These are phyloP conservation scores for Coemansia sp. DNA, from an alignment of 192 early-diverging fungal genomes.

Conservation along the genomic window DNA sequence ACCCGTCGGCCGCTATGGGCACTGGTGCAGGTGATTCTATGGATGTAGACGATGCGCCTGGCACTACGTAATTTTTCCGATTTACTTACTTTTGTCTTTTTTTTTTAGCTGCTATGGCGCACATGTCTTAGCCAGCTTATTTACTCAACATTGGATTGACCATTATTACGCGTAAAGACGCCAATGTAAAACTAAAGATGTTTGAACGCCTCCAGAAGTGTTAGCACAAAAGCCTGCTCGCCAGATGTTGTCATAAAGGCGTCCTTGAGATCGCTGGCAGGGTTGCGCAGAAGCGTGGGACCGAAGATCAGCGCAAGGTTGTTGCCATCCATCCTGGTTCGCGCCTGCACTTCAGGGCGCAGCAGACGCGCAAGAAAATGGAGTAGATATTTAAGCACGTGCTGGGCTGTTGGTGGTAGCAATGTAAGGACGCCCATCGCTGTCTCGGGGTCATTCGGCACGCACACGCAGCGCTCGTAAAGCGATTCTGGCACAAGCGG, in stretches of 20 bases:
- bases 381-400: slow-evolving; percentile 75
- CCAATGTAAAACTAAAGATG: not conserved
- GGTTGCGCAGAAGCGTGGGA: slow-evolving; percentile 89
- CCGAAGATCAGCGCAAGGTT: slow-evolving; percentile 97
- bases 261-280: slow-evolving; percentile 64
- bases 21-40: not conserved
- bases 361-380: slow-evolving; percentile 81
- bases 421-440: slow-evolving; percentile 55
- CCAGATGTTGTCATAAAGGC: slow-evolving; percentile 58
- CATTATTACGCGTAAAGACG: not conserved
- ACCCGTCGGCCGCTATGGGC: not conserved
- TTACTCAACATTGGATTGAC: not conserved
- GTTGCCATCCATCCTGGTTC: slow-evolving; percentile 86
- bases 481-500: slow-evolving; percentile 81
- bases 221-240: slow-evolving; percentile 54
- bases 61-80: slow-evolving; percentile 2
- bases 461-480: slow-evolving; percentile 75
- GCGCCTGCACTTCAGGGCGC: slow-evolving; percentile 64
- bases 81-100: not conserved
- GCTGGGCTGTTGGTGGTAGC: slow-evolving; percentile 23
- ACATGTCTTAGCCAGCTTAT: not conserved
- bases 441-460: slow-evolving; percentile 56
- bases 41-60: slow-evolving; percentile 11
- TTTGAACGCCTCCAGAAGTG: slow-evolving; percentile 27
- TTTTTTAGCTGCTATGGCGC: not conserved